Percentiles rank a stretch among this genome's conserved stretches.
Conservation (phyloP, 2,329 filamentous ascomycete genomes). For the Neonectria sp. region DNA sequence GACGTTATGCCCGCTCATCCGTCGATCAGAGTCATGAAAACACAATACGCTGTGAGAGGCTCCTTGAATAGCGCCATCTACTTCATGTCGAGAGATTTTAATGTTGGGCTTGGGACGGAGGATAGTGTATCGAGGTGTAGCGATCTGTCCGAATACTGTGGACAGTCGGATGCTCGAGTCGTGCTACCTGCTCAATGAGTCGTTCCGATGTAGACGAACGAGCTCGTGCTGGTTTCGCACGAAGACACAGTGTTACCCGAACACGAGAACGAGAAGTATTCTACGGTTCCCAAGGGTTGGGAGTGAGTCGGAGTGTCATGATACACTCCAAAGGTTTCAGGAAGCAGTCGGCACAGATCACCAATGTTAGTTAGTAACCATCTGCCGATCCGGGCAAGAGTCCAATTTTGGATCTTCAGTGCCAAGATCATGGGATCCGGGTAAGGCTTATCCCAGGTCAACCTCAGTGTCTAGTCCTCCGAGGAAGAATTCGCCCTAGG, state of each 20-base stretch:
- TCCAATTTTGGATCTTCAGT: conserved; percentile 14
- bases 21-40: conserved; percentile 16
- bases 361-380: conserved; percentile 6
- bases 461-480: neutral
- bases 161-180: neutral
- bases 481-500: neutral
- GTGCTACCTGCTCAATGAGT: neutral
- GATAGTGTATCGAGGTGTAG: neutral
- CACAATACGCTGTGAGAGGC: conserved; percentile 37
- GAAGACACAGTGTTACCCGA: neutral
- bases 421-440: neutral
- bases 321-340: neutral
- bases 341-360: conserved; percentile 1
- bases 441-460: neutral
- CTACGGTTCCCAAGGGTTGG: neutral
- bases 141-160: neutral
- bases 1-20: conserved; percentile 10
- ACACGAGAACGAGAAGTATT: neutral
- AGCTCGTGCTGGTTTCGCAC: neutral
- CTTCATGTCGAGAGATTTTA: conserved; percentile 24
- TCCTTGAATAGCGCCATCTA: conserved; percentile 12
- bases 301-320: neutral
- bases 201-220: neutral
- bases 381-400: conserved; percentile 8
- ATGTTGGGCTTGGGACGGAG: conserved; percentile 24